Evolutionary conservation across 352 stramenopile species (phyloP), one percentile per base, ranked within the genome.

Genomic region (Phytophthora rubi): DNA sequence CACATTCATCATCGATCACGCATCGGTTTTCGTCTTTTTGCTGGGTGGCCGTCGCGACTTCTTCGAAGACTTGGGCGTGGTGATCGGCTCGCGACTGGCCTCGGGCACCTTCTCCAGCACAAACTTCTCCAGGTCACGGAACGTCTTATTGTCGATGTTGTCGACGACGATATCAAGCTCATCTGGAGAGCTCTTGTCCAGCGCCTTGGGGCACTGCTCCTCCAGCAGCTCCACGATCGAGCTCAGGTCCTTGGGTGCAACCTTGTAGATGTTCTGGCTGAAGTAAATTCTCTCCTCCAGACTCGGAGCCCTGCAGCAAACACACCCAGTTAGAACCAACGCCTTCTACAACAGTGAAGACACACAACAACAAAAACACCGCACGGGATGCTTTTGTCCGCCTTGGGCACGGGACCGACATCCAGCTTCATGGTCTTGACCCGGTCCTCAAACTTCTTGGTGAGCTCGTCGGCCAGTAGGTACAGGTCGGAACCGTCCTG

Each of bases 221-320:
- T 96, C 81, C 48, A 97, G 79, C 64, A 94, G 79, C 51, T 93
- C 75, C 33, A 97, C 81, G 57, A 97, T 66, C n/a, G 74, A 73
- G 12, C 76, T 78, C 0, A 97, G 76, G 30, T 97, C 89, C 28
- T 93, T 86, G 47, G 63, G 71, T 21, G 82, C 62, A 23, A 97
- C 66, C 74, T 95, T 94, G 85, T 97, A 97, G 49, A 97, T 93
- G 77, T 94, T 93, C 54, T 97, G 89, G 64, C 89, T 94, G 53
- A 97, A 94, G 48, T 81, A 64, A 33, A 96, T 90, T 73, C 95
- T 95, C 56, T 94, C 88, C 47, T 94, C 88, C 26, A 91, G 69
- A 48, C 80, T 86, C 33, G 89, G 88, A n/a, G 90, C 73, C 32
- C 90, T 96, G 44, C 57, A 75, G 18, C 28, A 81, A 68, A 69